These are phyloP conservation scores for Schwanniomyces yamadae DNA, from an alignment of 805 yeast genomes.

Conservation along the genomic window DNA sequence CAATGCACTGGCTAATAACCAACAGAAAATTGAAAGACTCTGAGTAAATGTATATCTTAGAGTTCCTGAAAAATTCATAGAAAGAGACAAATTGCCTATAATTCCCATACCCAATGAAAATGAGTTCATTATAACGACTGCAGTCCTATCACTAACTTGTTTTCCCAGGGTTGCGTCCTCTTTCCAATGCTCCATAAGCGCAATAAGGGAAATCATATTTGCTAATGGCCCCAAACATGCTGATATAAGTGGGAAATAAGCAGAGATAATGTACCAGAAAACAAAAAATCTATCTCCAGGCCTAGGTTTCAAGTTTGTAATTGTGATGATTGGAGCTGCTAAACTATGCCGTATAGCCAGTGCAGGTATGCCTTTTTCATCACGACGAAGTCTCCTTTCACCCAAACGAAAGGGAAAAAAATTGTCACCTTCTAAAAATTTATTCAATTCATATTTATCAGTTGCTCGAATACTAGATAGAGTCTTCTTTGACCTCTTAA, in stretches of 20 bases:
- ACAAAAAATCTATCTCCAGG: conserved; percentile 39
- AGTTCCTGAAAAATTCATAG: conserved; percentile 64
- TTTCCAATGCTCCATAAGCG: conserved; percentile 71
- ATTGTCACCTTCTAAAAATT: no score
- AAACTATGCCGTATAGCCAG: conserved; percentile 29
- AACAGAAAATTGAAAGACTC: conserved; percentile 57
- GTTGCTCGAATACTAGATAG: no score
- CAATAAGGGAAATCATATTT: conserved; percentile 69
- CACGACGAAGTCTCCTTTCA: no score
- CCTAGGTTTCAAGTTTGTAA: conserved; percentile 28
- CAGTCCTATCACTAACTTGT: conserved; percentile 32
- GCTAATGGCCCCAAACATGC: conserved; percentile 75
- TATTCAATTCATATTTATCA: no score
- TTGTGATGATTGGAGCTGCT: conserved; percentile 30
- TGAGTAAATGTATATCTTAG: conserved; percentile 63
- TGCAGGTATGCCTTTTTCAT: conserved; percentile 6
- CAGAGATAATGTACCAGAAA: conserved; percentile 66
- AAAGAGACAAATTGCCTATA: conserved; percentile 63
- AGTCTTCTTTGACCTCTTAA: no score
- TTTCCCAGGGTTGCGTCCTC: conserved; percentile 20
- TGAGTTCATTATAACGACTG: conserved; percentile 57
- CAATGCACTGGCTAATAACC: conserved; percentile 58
- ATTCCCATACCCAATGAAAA: conserved; percentile 65
- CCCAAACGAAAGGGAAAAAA: no score
- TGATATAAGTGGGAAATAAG: conserved; percentile 71